A percentile compares a stretch with the other conserved stretches of the same genome.
Evolutionary conservation across 1,284 basidiomycete species (phyloP).

Genomic region (Baeospora myosura): DNA sequence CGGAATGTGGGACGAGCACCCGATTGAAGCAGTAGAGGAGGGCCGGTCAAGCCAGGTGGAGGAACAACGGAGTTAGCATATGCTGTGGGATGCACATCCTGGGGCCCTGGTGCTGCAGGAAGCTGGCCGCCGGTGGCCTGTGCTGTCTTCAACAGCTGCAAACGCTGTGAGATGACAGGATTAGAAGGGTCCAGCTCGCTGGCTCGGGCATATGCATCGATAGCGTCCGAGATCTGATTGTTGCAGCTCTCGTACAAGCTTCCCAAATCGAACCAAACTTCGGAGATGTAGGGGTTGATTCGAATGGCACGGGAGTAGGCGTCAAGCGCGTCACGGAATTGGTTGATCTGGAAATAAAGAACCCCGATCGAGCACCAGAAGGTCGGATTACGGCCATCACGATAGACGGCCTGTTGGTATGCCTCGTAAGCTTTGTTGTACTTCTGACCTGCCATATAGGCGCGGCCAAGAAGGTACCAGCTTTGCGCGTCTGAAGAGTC

Average conservation of each 20-base stretch:
- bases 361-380: conserved; percentile 99
- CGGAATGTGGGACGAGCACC: conserved; percentile 52
- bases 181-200: conserved; percentile 85
- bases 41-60: conserved; percentile 55
- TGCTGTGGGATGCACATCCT: conserved; percentile 92
- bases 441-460: conserved; percentile 98
- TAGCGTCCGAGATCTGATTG: conserved; percentile 97
- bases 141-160: conserved; percentile 73
- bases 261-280: conserved; percentile 99
- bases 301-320: conserved; percentile 98
- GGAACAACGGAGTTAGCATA: conserved; percentile 73
- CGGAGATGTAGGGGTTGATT: conserved; percentile 98
- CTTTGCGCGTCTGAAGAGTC: conserved; percentile 96
- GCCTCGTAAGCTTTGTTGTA: conserved; percentile 99
- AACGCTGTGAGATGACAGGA: conserved; percentile 67
- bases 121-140: conserved; percentile 75
- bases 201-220: conserved; percentile 93
- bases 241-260: conserved; percentile 98
- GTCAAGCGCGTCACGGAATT: conserved; percentile 96
- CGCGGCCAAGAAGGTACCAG: conserved; percentile 97
- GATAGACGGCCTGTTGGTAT: conserved; percentile 98
- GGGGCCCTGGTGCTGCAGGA: conserved; percentile 80
- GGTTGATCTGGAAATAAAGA: conserved; percentile 99
- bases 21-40: conserved; percentile 53
- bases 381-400: conserved; percentile 96